A percentile compares a stretch with the other conserved stretches of the same genome.
Conservation (phyloP, 2,329 filamentous ascomycete genomes). For the Cercospora brassicicola region DNA sequence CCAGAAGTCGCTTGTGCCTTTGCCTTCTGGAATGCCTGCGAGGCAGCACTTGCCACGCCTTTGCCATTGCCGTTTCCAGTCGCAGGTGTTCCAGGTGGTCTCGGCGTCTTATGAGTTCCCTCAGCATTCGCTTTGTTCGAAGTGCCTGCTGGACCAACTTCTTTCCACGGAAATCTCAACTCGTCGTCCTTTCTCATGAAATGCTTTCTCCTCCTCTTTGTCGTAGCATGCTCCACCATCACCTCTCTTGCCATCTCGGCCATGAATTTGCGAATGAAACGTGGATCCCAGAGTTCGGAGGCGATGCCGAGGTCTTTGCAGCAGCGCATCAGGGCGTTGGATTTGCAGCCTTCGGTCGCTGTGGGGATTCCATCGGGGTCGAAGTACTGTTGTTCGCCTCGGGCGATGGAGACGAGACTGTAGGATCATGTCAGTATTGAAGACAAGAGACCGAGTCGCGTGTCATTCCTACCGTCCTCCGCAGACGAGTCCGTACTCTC, state of each 20-base stretch:
- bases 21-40: constrained; percentile 17
- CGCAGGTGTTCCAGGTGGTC: constrained; percentile 5
- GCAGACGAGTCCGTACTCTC: constrained; percentile 89
- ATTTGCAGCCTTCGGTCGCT: constrained; percentile 94
- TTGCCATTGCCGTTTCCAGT: background rate
- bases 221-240: constrained; percentile 84
- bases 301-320: constrained; percentile 97
- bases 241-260: constrained; percentile 71
- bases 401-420: constrained; percentile 86
- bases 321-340: constrained; percentile 95
- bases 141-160: constrained; percentile 32
- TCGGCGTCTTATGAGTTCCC: background rate
- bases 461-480: constrained; percentile 70
- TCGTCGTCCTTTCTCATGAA: constrained; percentile 82
- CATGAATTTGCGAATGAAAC: constrained; percentile 82
- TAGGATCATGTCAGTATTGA: constrained; percentile 5
- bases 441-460: too few relatives aligned
- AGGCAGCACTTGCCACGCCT: constrained; percentile 16
- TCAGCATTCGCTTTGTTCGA: background rate
- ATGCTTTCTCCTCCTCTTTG: constrained; percentile 86
- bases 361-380: constrained; percentile 85
- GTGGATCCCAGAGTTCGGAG: constrained; percentile 93
- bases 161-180: constrained; percentile 64
- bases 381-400: constrained; percentile 95
- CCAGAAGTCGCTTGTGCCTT: constrained; percentile 5